Evolutionary conservation across 352 stramenopile species (phyloP).

Genomic region (Phytophthora europaea): DNA sequence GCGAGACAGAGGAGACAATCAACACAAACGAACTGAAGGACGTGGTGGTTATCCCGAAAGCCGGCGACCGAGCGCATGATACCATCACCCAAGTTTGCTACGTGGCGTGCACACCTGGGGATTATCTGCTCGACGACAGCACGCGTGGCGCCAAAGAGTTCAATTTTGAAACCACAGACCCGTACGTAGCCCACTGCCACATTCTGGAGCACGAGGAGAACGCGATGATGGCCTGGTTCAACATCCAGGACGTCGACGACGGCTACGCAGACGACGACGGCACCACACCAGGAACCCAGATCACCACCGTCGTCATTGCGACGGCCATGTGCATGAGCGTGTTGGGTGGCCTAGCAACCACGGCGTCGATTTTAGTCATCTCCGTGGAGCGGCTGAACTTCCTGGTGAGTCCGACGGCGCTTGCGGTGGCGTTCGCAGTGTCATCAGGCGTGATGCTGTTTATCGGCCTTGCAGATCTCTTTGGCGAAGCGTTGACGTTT

Average conservation of each 20-base stretch:
- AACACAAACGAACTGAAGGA: conserved; percentile 79
- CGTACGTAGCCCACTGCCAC: conserved; percentile 84
- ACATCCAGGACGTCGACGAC: conserved; percentile 61
- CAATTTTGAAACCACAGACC: conserved; percentile 77
- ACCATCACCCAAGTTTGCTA: conserved; percentile 82
- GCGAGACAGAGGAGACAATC: conserved; percentile 64
- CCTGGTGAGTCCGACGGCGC: conserved; percentile 57
- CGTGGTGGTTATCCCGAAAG: conserved; percentile 75
- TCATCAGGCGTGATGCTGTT: conserved; percentile 82
- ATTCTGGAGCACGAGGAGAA: conserved; percentile 89
- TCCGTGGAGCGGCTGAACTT: conserved; percentile 59
- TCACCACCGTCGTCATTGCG: conserved; percentile 57
- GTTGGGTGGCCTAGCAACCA: conserved; percentile 67
- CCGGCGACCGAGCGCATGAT: conserved; percentile 36
- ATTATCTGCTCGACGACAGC: conserved; percentile 66
- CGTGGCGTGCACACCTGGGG: conserved; percentile 76
- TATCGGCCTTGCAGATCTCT: conserved; percentile 73
- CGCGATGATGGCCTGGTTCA: conserved; percentile 83
- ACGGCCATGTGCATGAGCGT: conserved; percentile 82
- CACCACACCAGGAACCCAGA: conserved; percentile 40
- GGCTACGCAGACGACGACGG: conserved; percentile 51
- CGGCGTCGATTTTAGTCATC: conserved; percentile 65
- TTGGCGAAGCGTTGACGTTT: conserved; percentile 57
- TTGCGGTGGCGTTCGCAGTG: conserved; percentile 75
- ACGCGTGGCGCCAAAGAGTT: conserved; percentile 68